phyloP scores from a whole-genome alignment of 768 basidiomycete genomes.

The Udeniomyces megalosporus region DNA sequence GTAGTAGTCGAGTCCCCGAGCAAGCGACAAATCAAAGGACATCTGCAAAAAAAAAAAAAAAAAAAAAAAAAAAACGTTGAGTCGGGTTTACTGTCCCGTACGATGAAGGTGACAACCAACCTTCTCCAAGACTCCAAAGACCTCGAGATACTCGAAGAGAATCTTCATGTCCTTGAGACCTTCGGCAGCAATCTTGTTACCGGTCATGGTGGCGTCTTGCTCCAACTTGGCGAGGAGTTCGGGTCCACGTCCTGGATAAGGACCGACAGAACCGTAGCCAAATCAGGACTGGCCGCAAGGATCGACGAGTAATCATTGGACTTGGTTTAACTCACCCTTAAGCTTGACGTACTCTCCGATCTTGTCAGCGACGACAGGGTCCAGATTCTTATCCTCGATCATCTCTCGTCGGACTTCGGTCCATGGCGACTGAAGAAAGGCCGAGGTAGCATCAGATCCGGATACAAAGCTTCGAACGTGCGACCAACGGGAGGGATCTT shows the following conservation, averaged over 20 bases:
- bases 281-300: too few relatives aligned
- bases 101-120: slow-evolving; percentile 32
- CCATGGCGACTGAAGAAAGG: slow-evolving; percentile 54
- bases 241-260: slow-evolving; percentile 44
- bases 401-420: slow-evolving; percentile 84
- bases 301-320: too few relatives aligned
- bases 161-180: slow-evolving; percentile 75
- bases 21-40: slow-evolving; percentile 90
- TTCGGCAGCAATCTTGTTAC: slow-evolving; percentile 57
- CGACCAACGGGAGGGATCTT: background rate
- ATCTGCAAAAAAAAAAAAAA: slow-evolving; percentile 38
- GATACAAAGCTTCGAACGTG: background rate
- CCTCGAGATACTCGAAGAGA: slow-evolving; percentile 63
- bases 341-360: slow-evolving; percentile 95
- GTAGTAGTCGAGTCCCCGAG: slow-evolving; percentile 96
- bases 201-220: slow-evolving; percentile 46
- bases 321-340: slow-evolving; percentile 51
- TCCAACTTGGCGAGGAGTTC: slow-evolving; percentile 56
- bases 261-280: background rate
- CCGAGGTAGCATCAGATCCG: background rate
- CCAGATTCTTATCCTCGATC: slow-evolving; percentile 86
- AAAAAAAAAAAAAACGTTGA: background rate
- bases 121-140: slow-evolving; percentile 63
- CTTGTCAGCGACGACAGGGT: slow-evolving; percentile 62
- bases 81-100: background rate